These are phyloP conservation scores for Polysphondylium violaceum DNA, from an alignment of 78 protist species.

Conservation along the genomic window DNA sequence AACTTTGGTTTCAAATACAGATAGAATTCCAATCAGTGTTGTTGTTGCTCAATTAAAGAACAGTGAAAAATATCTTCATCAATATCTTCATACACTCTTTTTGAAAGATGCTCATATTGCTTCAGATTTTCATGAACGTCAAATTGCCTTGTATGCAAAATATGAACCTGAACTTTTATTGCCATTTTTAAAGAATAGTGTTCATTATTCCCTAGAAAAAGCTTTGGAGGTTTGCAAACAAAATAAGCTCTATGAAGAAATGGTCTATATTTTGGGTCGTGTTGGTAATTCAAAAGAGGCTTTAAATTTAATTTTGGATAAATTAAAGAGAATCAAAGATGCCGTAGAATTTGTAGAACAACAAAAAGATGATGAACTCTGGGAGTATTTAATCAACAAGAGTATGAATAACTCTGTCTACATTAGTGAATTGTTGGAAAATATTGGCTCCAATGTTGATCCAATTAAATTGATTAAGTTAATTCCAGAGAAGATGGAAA, in stretches of 20 bases:
- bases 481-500: constrained; percentile 79
- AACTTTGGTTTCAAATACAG: constrained; percentile 78
- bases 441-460: constrained; percentile 89
- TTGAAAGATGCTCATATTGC: constrained; percentile 83
- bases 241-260: constrained; percentile 83
- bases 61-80: constrained; percentile 34
- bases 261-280: constrained; percentile 87
- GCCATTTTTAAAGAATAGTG: constrained; percentile 75
- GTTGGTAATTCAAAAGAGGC: constrained; percentile 92
- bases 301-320: constrained; percentile 87
- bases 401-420: constrained; percentile 83
- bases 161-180: constrained; percentile 72
- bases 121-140: constrained; percentile 83
- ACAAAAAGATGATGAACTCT: constrained; percentile 92
- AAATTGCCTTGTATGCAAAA: constrained; percentile 90
- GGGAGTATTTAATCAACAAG: constrained; percentile 90
- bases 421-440: constrained; percentile 80
- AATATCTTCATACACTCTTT: constrained; percentile 83
- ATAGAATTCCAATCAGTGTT: constrained; percentile 56
- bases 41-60: constrained; percentile 80
- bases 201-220: constrained; percentile 81
- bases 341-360: constrained; percentile 90
- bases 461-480: constrained; percentile 86
- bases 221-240: constrained; percentile 81
- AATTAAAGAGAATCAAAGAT: constrained; percentile 80